Conservation (phyloP, 768 basidiomycete genomes). For the Suillus ampliporus region DNA sequence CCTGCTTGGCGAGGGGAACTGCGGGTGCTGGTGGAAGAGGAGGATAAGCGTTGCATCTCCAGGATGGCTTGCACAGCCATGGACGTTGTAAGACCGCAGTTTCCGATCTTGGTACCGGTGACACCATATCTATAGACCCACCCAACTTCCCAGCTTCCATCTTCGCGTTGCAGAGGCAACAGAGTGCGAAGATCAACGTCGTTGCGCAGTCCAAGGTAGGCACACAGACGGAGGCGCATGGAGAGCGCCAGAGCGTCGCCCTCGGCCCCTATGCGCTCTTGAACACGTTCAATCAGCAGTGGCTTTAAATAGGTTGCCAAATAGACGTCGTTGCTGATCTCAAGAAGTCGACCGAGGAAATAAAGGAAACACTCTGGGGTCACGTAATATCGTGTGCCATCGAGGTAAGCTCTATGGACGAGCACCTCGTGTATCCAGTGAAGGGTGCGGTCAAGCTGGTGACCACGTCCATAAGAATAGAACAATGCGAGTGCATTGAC, state of each 20-base stretch:
- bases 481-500: constrained; percentile 57
- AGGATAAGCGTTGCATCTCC: not conserved
- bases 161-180: constrained; percentile 53
- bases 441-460: constrained; percentile 49
- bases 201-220: constrained; percentile 46
- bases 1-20: not conserved
- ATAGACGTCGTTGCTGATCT: constrained; percentile 33
- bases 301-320: constrained; percentile 45
- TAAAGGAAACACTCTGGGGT: constrained; percentile 58
- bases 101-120: constrained; percentile 54
- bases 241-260: constrained; percentile 62
- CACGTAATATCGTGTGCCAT: constrained; percentile 61
- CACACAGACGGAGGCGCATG: constrained; percentile 58
- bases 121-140: constrained; percentile 63
- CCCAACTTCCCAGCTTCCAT: constrained; percentile 60
- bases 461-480: constrained; percentile 53
- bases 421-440: constrained; percentile 58
- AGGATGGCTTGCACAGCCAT: constrained; percentile 57
- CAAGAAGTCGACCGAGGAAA: constrained; percentile 53
- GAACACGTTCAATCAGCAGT: constrained; percentile 49
- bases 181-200: constrained; percentile 51
- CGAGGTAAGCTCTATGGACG: constrained; percentile 55
- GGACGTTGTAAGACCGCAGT: constrained; percentile 60
- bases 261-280: constrained; percentile 53
- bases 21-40: not conserved